phyloP scores from a whole-genome alignment of 192 early-diverging fungal species.

The Chytriomyces sp. region DNA sequence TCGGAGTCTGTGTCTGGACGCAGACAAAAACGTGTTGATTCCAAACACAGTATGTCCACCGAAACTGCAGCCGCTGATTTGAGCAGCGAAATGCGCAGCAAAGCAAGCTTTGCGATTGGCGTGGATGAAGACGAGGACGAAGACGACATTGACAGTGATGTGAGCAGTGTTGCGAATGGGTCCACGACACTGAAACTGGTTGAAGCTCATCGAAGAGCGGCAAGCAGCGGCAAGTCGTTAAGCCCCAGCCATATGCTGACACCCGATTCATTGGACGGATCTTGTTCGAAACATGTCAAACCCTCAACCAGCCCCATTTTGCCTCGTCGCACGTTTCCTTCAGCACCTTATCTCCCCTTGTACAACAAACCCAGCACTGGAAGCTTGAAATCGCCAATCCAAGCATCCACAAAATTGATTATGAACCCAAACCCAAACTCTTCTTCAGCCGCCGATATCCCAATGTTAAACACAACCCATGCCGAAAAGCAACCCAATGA shows the following conservation, averaged over 20 bases:
- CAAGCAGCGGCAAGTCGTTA: not conserved
- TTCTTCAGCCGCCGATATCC: conserved; percentile 33
- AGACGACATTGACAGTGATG: not conserved
- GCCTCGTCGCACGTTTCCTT: conserved; percentile 25
- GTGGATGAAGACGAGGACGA: conserved; percentile 12
- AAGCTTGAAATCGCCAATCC: conserved; percentile 8
- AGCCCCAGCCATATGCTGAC: not conserved
- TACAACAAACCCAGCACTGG: conserved; percentile 4
- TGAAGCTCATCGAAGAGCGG: not conserved
- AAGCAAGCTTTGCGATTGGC: conserved; percentile 35
- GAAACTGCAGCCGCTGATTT: not conserved
- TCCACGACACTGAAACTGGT: not conserved
- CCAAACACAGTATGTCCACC: not conserved
- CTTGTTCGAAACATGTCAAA: too few species aligned
- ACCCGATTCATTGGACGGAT: not conserved
- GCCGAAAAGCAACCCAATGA: not conserved
- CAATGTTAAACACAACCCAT: not conserved
- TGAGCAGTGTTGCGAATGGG: not conserved
- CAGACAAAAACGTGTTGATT: conserved; percentile 1
- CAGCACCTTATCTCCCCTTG: conserved; percentile 28
- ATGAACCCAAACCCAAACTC: conserved; percentile 37
- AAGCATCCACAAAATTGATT: conserved; percentile 7
- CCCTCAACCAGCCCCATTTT: conserved; percentile 5
- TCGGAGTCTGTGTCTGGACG: not conserved
- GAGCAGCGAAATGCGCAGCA: not conserved